Evolutionary conservation across 1,284 basidiomycete genomes (phyloP).

Genomic region (Trametes polyzona): DNA sequence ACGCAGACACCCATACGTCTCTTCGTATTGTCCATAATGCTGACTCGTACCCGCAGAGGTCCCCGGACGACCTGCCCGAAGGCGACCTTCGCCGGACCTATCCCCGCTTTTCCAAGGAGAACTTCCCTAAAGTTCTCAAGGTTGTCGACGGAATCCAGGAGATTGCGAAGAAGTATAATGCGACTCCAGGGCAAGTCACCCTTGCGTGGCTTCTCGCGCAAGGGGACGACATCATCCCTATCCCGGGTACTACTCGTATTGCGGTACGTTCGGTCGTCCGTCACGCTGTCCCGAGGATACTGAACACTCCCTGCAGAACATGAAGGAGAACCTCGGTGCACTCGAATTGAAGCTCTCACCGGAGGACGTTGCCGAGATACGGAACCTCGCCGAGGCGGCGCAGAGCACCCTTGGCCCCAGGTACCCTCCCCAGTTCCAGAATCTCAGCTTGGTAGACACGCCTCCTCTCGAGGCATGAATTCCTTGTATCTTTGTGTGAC

Average conservation of each 20-base stretch:
- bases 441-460: constrained; percentile 19
- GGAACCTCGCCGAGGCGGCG: constrained; percentile 34
- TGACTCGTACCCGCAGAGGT: constrained; percentile 48
- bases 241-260: constrained; percentile 40
- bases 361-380: constrained; percentile 39
- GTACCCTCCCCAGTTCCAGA: constrained; percentile 12
- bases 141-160: constrained; percentile 42
- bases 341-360: constrained; percentile 35
- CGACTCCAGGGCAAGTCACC: constrained; percentile 45
- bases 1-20: too few relatives aligned
- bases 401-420: constrained; percentile 21
- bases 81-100: constrained; percentile 47
- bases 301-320: constrained; percentile 39
- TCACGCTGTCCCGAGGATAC: background rate
- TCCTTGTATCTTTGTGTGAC: background rate
- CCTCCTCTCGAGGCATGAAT: constrained; percentile 11
- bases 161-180: constrained; percentile 39
- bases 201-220: constrained; percentile 50
- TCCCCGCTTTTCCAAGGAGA: constrained; percentile 45
- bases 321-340: constrained; percentile 45
- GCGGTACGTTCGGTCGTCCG: constrained; percentile 11
- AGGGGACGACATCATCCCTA: constrained; percentile 43
- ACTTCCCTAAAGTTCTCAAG: constrained; percentile 48
- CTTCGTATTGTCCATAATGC: too few relatives aligned
- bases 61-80: constrained; percentile 53